These are phyloP conservation scores for Amanita exitialis DNA, from an alignment of 768 basidiomycete species.

Conservation along the genomic window DNA sequence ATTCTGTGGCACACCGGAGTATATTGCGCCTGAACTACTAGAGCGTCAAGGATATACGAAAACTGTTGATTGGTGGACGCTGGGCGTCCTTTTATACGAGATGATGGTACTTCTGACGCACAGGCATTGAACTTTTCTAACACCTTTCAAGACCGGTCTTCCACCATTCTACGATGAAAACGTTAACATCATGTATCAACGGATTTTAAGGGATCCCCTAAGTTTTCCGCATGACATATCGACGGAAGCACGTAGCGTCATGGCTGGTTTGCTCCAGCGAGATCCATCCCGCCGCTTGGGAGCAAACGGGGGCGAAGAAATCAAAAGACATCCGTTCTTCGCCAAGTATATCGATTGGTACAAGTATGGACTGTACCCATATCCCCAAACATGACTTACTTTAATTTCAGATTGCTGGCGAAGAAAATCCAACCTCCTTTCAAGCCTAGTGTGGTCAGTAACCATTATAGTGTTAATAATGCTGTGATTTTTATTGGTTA, in stretches of 20 bases:
- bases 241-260: constrained; percentile 80
- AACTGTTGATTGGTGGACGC: constrained; percentile 99
- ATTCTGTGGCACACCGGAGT: constrained; percentile 98
- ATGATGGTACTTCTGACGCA: constrained; percentile 60
- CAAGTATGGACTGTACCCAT: constrained; percentile 29
- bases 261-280: constrained; percentile 80
- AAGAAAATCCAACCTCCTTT: constrained; percentile 98
- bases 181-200: constrained; percentile 95
- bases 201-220: constrained; percentile 89
- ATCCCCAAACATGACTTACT: not conserved
- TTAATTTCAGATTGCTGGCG: constrained; percentile 48
- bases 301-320: constrained; percentile 90
- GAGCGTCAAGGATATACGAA: constrained; percentile 97
- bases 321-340: constrained; percentile 95
- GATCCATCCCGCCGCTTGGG: constrained; percentile 84
- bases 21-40: constrained; percentile 94
- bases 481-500: not conserved
- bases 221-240: constrained; percentile 87
- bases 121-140: constrained; percentile 9
- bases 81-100: constrained; percentile 93
- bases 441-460: constrained; percentile 88
- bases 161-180: constrained; percentile 99
- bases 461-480: not conserved
- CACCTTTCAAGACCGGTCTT: constrained; percentile 62
- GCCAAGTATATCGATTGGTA: constrained; percentile 90